Base-by-base conservation (phyloP, 2,329 filamentous ascomycete species). In the Chaetomium strumarium region DNA sequence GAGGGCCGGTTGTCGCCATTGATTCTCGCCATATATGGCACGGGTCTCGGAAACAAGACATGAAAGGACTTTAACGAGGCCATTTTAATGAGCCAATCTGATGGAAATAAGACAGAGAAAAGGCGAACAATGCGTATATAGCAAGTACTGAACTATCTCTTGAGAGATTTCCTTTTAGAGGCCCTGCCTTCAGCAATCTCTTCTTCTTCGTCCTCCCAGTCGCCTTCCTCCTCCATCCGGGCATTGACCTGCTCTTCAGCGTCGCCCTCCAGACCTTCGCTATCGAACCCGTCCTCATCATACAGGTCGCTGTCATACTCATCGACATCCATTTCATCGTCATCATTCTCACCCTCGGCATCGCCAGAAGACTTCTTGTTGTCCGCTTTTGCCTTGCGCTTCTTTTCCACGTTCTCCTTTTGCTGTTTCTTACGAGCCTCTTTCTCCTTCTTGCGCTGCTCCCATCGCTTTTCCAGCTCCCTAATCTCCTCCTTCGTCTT, bases 381-480 rank as follows among this genome's bases (percentile, higher is more conserved):
- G 62, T 96, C 96, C 58, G 86, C 90, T 69, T 81, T 90, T 66
- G 96, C 78, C 65, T 85, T 82, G 69, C 79, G 81, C 75, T 96
- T 97, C 72, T 78, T 84, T 70, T 95, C 90, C 2, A 99, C 81
- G 62, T 97, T 97, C 60, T 88, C 90, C 68, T 81, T 90, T 67
- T 99, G 93, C 62, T 89, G 79, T 66, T 85, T 85, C 72, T 83
- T 86, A 59, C 93, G 78, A 51, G 81, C 81, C 52, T 91, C 91
- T 74, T 95, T 96, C 67, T 93, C 88, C 63, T 84, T 81, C 52
- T 81, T 79, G 63, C 82, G 80, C 71, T 86, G 73, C 60, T 90
- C 85, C 88, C 93, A 97, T 60, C 82, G 80, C 73, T 85, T 81
- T 61, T 97, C 91, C 62, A 96, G 71, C 58, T 86, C 81, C 65